Base-by-base conservation (phyloP, 371 early-diverging fungal genomes). In the Apophysomyces variabilis region DNA sequence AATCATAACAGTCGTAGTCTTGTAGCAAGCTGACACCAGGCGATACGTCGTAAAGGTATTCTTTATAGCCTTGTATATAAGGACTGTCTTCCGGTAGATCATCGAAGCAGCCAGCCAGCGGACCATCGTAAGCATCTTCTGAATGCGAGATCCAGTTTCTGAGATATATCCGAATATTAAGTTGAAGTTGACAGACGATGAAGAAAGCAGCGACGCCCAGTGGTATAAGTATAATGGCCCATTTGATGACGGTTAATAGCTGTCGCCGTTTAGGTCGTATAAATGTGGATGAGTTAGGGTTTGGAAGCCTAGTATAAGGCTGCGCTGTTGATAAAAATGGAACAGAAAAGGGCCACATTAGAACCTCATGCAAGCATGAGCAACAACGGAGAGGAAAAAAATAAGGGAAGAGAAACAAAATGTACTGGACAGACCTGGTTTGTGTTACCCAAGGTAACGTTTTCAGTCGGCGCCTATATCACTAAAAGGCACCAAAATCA, bases 1-100 rank as follows among this genome's bases (percentile, higher is more conserved):
- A 85, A 64, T 85, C 83, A 59, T 81, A 85, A 59, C 85, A 85
- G 58, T 85, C 85, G 32, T 73, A 81, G 57, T 77, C 85, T 44
- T 83, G 77, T 59, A 77, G 65, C 8, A 85, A 45, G 36, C 75
- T 73, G 14, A 81, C 67, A 54, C 82, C 80, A 0, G 85, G 81
- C n/a, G 78, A 64, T 11, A 85, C 67, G 50, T 82, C 80, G 57
- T 85, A 73, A 6, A 56, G 57, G 45, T 78, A 78, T 21, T 71
- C 66, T 21, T 58, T 54, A 16, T 66, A 56, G 8, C 76, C 80
- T 7, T 66, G 71, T n/a, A 66, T 21, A 59, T 83, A 83, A 3
- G 76, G 73, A 43, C 77, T 74, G 38, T 76, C 71, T 5, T 68
- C 70, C 4, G 80, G 73, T 38, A 80, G 54, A 9, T 62, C 60